Percentiles rank a stretch among this genome's conserved stretches.
phyloP scores from a whole-genome alignment of 352 stramenopile genomes.

The Phytopythium aichiense region DNA sequence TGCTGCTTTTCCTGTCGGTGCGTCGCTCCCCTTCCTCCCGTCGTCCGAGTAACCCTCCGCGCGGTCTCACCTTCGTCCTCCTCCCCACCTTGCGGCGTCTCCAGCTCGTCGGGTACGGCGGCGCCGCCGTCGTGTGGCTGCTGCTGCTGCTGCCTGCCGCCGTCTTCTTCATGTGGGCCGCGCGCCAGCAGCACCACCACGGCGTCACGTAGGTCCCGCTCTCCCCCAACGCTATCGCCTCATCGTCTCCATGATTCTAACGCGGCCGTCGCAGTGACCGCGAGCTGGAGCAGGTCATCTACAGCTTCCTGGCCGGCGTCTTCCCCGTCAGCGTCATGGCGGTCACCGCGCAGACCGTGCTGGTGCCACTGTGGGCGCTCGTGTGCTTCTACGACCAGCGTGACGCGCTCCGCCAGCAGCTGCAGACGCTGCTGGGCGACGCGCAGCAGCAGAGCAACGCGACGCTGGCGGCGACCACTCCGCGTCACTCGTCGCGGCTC shows the following conservation, averaged over 20 bases:
- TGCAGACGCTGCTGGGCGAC: constrained; percentile 25
- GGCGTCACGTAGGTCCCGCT: constrained; percentile 36
- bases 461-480: background rate
- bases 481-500: constrained; percentile 24
- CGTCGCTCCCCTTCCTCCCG: background rate
- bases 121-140: constrained; percentile 23
- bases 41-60: background rate
- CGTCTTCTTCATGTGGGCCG: constrained; percentile 33
- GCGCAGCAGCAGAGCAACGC: constrained; percentile 1
- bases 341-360: constrained; percentile 26
- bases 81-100: too few relatives aligned
- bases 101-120: constrained; percentile 24
- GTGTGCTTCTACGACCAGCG: constrained; percentile 63
- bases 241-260: background rate
- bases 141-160: constrained; percentile 26
- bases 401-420: constrained; percentile 34
- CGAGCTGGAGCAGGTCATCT: constrained; percentile 55
- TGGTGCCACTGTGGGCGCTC: constrained; percentile 33
- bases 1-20: constrained; percentile 23
- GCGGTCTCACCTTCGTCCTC: background rate
- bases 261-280: constrained; percentile 30
- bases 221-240: background rate
- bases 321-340: constrained; percentile 40
- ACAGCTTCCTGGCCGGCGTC: constrained; percentile 48
- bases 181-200: constrained; percentile 38